Conservation (phyloP, 148 eudicot genomes). For the Camellia granthamiana region DNA sequence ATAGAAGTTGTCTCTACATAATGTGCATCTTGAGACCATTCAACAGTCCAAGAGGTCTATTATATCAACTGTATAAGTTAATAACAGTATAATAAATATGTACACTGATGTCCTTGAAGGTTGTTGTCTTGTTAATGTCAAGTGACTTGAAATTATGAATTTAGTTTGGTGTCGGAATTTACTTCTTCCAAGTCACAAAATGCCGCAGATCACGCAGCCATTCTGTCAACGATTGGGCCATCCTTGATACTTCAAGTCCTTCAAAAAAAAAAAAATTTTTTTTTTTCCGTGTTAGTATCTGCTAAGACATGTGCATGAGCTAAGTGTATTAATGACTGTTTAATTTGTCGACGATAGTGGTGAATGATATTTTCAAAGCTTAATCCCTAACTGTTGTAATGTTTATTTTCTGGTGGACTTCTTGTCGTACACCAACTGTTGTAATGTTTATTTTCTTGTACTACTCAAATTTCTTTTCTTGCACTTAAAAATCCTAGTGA, state of each 20-base stretch:
- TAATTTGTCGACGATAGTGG: not conserved
- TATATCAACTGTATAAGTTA: not conserved
- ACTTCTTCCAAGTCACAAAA: not conserved
- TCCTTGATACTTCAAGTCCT: not conserved
- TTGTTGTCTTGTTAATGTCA: not conserved
- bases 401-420: too few species aligned
- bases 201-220: not conserved
- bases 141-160: not conserved
- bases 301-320: not conserved
- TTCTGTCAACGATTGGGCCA: not conserved
- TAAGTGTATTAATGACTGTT: not conserved
- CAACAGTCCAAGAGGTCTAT: not conserved
- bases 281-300: not conserved
- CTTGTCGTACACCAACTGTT: too few species aligned
- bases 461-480: too few species aligned
- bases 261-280: too few species aligned
- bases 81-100: not conserved
- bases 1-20: not conserved
- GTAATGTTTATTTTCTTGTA: too few species aligned
- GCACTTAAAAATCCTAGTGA: too few species aligned
- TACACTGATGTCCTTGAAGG: not conserved
- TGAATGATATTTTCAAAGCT: not conserved
- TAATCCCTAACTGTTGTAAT: too few species aligned
- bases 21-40: not conserved
- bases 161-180: constrained; percentile 2